A percentile compares a stretch with the other conserved stretches of the same genome.
Conservation (phyloP, 495 filamentous ascomycete genomes). For the Patellaria atrata region DNA sequence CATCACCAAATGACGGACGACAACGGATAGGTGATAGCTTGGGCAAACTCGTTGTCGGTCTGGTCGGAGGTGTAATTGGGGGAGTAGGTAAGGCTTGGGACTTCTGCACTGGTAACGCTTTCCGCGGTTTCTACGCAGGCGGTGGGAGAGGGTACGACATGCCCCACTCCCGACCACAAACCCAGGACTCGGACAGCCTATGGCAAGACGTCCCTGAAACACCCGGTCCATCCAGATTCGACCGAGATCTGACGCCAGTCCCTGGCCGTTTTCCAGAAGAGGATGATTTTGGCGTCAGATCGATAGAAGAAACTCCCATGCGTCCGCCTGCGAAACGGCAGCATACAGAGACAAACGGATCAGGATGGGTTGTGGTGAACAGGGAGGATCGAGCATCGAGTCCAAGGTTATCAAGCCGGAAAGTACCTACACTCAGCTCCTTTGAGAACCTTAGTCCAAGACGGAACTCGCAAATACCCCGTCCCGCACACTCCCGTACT, state of each 20-base stretch:
- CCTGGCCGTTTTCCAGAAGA: constrained; percentile 35
- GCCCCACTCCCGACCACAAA: constrained; percentile 3
- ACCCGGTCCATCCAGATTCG: neutral
- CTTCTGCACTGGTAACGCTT: constrained; percentile 60
- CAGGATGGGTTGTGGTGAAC: constrained; percentile 60
- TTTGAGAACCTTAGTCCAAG: neutral
- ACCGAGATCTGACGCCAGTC: constrained; percentile 19
- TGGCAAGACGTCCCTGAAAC: constrained; percentile 25
- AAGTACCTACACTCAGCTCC: constrained; percentile 1
- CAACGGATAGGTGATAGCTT: constrained; percentile 16
- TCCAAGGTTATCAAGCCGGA: constrained; percentile 15
- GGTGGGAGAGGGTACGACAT: constrained; percentile 55
- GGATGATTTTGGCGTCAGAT: constrained; percentile 21
- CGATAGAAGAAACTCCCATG: constrained; percentile 23
- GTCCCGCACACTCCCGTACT: constrained; percentile 17
- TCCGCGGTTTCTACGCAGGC: constrained; percentile 74
- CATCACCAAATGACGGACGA: constrained; percentile 11
- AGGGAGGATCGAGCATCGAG: constrained; percentile 16
- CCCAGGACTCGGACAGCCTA: constrained; percentile 10
- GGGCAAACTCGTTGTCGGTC: constrained; percentile 30
- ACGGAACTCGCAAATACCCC: constrained; percentile 18
- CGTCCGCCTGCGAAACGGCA: constrained; percentile 36
- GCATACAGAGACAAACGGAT: constrained; percentile 37
- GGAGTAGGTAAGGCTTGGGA: constrained; percentile 58
- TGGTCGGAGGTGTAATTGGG: constrained; percentile 32